Evolutionary conservation across 1,139 yeast genomes (phyloP).

Genomic region (Saccharomyces hybrid): DNA sequence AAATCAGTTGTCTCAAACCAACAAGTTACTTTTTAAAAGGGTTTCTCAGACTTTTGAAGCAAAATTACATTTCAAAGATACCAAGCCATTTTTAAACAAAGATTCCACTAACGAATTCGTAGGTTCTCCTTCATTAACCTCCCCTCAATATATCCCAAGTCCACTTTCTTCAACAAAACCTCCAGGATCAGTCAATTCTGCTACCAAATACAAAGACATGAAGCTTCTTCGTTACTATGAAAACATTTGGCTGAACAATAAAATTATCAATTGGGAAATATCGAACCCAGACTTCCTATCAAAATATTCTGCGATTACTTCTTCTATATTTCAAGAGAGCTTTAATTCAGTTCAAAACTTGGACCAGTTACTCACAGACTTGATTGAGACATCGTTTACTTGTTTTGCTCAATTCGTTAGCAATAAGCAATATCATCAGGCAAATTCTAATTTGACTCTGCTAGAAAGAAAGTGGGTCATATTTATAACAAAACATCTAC

Average conservation of each 20-base stretch:
- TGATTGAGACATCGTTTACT: conserved; percentile 30
- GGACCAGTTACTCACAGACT: conserved; percentile 22
- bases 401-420: conserved; percentile 32
- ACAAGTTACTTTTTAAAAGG: conserved; percentile 22
- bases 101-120: conserved; percentile 14
- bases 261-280: conserved; percentile 26
- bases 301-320: conserved; percentile 23
- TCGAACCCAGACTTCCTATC: conserved; percentile 21
- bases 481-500: conserved; percentile 28
- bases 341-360: conserved; percentile 9
- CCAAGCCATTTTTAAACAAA: conserved; percentile 8
- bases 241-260: conserved; percentile 30
- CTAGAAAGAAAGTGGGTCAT: conserved; percentile 30
- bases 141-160: conserved; percentile 26
- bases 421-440: conserved; percentile 30
- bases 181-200: conserved; percentile 12
- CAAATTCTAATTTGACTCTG: conserved; percentile 25
- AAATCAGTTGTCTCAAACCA: conserved; percentile 16
- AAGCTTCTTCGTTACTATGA: conserved; percentile 29
- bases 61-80: conserved; percentile 18
- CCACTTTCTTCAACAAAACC: conserved; percentile 18
- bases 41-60: conserved; percentile 17
- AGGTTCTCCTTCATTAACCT: conserved; percentile 26
- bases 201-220: conserved; percentile 24
- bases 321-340: conserved; percentile 16